These are phyloP conservation scores for Phragmites australis DNA, from an alignment of 176 grass and related monocot genomes.

Conservation along the genomic window DNA sequence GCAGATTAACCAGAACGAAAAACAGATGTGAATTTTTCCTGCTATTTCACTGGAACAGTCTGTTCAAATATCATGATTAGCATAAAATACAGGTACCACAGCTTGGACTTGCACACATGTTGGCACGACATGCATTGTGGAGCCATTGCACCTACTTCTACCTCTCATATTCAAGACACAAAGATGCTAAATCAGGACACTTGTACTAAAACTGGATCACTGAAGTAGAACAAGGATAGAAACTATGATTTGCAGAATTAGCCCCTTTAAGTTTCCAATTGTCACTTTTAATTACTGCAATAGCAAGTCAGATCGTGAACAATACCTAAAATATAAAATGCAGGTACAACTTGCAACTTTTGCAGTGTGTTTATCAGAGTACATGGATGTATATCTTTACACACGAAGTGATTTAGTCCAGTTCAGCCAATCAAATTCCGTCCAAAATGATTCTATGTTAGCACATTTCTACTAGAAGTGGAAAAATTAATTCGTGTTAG, in stretches of 20 bases:
- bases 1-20: neutral
- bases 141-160: neutral
- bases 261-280: neutral
- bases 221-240: neutral
- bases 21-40: neutral
- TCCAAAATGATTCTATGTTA: neutral
- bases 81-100: neutral
- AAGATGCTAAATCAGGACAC: neutral
- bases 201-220: neutral
- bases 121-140: neutral
- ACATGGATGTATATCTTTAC: neutral
- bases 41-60: neutral
- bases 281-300: neutral
- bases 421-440: neutral
- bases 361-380: neutral
- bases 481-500: neutral
- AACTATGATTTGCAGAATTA: neutral
- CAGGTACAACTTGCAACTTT: neutral
- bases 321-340: neutral
- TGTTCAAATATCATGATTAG: neutral
- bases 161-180: neutral
- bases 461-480: neutral
- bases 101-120: neutral
- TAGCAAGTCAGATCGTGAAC: neutral
- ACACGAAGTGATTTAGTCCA: neutral